A percentile compares a stretch with the other conserved stretches of the same genome.
phyloP scores from a whole-genome alignment of 306 rosid genomes.

The Vigna reflexopilosa region DNA sequence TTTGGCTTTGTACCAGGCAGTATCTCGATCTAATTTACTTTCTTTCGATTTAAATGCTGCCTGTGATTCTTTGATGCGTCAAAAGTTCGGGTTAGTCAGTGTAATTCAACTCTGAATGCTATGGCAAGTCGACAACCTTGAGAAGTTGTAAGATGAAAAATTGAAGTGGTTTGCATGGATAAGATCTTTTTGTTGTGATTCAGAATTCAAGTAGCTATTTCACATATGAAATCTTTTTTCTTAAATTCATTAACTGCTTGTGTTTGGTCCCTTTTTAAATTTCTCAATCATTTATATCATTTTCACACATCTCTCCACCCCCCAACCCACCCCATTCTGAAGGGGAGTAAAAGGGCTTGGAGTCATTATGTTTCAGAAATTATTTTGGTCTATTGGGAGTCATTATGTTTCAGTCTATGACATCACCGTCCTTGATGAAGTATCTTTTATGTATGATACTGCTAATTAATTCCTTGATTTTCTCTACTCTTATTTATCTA shows the following conservation, averaged over 20 bases:
- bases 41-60: no score
- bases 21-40: no score
- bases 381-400: neutral
- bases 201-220: constrained; percentile 5
- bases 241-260: neutral
- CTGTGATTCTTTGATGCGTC: no score
- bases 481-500: no score
- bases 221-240: neutral
- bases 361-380: neutral
- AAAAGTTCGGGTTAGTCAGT: neutral
- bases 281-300: neutral
- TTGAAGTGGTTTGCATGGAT: neutral
- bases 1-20: neutral
- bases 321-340: neutral
- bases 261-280: constrained; percentile 8
- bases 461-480: no score
- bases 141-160: neutral
- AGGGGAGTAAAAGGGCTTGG: neutral
- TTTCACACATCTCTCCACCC: no score
- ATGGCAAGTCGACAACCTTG: neutral
- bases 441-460: neutral
- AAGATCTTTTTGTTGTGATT: neutral
- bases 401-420: neutral
- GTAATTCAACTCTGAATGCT: neutral
- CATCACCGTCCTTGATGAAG: constrained; percentile 10